Conservation (phyloP, 2,329 filamentous ascomycete species). For the Fusarium coicis region DNA sequence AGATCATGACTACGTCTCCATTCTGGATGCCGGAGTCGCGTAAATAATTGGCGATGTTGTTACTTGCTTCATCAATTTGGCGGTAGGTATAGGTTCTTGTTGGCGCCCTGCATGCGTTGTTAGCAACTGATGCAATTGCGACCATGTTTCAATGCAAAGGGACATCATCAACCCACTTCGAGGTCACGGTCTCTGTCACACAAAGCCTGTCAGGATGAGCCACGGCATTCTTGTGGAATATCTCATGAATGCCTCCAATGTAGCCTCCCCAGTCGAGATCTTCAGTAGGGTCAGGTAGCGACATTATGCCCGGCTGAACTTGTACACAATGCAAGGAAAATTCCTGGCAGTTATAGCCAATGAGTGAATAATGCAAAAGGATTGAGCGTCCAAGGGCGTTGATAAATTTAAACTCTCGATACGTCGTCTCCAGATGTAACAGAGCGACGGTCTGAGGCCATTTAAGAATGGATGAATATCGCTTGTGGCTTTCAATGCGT, state of each 20-base stretch:
- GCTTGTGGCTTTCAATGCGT: background rate
- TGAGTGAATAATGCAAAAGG: background rate
- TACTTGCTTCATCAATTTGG: slow-evolving; percentile 1
- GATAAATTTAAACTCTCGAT: background rate
- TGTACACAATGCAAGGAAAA: background rate
- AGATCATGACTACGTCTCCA: slow-evolving; percentile 2
- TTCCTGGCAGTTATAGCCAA: background rate
- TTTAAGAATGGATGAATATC: background rate
- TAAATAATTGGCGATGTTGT: background rate
- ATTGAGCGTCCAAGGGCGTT: background rate
- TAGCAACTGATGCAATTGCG: background rate
- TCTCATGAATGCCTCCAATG: slow-evolving; percentile 2
- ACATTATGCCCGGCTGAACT: background rate
- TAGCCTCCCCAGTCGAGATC: slow-evolving; percentile 2
- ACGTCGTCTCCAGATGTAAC: background rate
- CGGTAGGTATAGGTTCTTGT: background rate
- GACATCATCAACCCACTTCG: background rate
- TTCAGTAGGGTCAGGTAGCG: background rate
- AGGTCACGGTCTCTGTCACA: background rate
- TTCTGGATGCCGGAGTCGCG: background rate
- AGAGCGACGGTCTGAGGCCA: background rate
- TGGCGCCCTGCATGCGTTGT: background rate
- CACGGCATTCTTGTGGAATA: slow-evolving; percentile 9
- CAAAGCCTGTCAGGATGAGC: background rate
- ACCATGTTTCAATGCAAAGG: background rate